These are phyloP conservation scores for Scheffersomyces quercinus DNA, from an alignment of 1,139 yeast species.

Conservation along the genomic window DNA sequence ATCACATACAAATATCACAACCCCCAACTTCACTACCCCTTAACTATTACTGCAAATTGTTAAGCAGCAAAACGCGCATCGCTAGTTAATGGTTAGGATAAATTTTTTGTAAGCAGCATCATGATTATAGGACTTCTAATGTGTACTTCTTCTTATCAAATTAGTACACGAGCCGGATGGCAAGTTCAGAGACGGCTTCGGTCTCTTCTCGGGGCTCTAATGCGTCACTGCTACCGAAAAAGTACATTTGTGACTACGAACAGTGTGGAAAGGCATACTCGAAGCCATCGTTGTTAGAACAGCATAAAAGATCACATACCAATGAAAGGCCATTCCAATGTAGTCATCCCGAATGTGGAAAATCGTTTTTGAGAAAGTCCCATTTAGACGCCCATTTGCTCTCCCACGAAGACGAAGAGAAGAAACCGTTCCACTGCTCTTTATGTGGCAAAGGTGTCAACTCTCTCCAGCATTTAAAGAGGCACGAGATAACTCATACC, in stretches of 20 bases:
- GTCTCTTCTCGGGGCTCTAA: constrained; percentile 1
- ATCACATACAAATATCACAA: too few species aligned
- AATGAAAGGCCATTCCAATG: constrained; percentile 81
- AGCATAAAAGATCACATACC: constrained; percentile 77
- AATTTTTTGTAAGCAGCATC: too few species aligned
- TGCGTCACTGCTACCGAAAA: constrained; percentile 51
- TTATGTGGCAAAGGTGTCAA: constrained; percentile 84
- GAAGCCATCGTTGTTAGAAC: constrained; percentile 80
- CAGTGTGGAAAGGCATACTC: constrained; percentile 77
- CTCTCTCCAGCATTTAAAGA: constrained; percentile 74
- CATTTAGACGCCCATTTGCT: constrained; percentile 76
- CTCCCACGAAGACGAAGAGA: constrained; percentile 55
- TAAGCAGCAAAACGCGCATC: too few species aligned
- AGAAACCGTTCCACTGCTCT: constrained; percentile 74
- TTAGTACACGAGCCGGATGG: too few species aligned
- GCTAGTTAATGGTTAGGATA: too few species aligned
- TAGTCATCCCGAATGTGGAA: constrained; percentile 51
- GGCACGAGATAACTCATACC: constrained; percentile 81
- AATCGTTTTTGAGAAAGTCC: constrained; percentile 70
- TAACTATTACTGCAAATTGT: too few species aligned
- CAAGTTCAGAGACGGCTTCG: constrained; percentile 2
- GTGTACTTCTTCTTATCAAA: too few species aligned
- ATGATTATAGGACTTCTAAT: too few species aligned
- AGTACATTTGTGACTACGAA: constrained; percentile 57
- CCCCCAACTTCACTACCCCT: too few species aligned